Percentiles rank a stretch among this genome's conserved stretches.
phyloP scores from a whole-genome alignment of 2,329 filamentous ascomycete species.

The Leptographium flavum region DNA sequence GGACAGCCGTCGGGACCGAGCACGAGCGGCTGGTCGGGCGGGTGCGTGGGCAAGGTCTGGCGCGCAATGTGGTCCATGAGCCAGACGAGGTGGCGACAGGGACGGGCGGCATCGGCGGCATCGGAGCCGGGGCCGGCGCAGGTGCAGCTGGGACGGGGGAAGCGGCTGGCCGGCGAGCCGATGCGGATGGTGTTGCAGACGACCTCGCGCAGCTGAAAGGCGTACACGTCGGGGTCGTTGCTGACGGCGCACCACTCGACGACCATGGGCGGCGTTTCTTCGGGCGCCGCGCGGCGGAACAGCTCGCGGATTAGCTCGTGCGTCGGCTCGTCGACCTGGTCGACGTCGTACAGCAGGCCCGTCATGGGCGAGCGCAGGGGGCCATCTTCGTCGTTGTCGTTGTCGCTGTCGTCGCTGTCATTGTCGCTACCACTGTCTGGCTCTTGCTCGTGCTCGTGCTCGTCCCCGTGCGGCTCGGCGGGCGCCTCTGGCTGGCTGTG shows the following conservation, averaged over 20 bases:
- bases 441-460: neutral
- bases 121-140: conserved; percentile 17
- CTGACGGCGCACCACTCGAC: conserved; percentile 31
- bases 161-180: conserved; percentile 24
- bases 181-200: conserved; percentile 38
- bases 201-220: conserved; percentile 41
- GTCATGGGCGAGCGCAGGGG: conserved; percentile 20
- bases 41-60: conserved; percentile 30
- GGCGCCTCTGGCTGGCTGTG: neutral
- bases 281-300: conserved; percentile 18
- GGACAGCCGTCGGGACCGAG: conserved; percentile 21
- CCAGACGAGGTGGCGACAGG: conserved; percentile 39
- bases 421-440: neutral
- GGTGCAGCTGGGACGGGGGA: conserved; percentile 30
- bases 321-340: conserved; percentile 15
- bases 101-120: conserved; percentile 11
- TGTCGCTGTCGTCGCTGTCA: neutral
- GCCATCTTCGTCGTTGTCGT: conserved; percentile 17
- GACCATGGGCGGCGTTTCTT: conserved; percentile 32
- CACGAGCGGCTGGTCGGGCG: conserved; percentile 16
- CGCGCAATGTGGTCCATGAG: conserved; percentile 37
- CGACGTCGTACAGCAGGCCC: conserved; percentile 19
- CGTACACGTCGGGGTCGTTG: conserved; percentile 29
- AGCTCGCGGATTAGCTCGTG: conserved; percentile 24
- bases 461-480: no score